Base-by-base conservation (phyloP, 2,329 filamentous ascomycete genomes). In the Hypocreales sp. region DNA sequence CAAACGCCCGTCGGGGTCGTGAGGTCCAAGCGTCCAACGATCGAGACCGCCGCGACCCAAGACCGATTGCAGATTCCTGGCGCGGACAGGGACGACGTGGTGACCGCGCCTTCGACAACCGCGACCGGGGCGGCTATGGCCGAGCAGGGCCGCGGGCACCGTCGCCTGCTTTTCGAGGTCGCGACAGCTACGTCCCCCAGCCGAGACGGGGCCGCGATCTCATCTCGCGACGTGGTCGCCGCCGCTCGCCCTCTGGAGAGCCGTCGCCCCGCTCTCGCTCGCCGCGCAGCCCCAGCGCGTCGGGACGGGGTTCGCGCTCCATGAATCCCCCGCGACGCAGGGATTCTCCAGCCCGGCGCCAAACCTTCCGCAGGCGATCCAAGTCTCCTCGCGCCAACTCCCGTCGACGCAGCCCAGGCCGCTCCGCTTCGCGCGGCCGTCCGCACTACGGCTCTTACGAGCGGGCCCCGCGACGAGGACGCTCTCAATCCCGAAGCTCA, bases 21-120 rank as follows among this genome's bases (percentile, higher is more conserved):
- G 76, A 83, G 28, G 43, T 82, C 22, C 67, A 77, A 36, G 64
- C 65, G 22, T 58, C 82, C 29, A 70, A 80, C 45, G 72, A 79
- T 31, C 64, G 67, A 31, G 75, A 80, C 29, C 62, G 65, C 25
- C 58, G 63, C 33, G 63, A 67, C 25, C 56, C 65, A 36, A 55
- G 60, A 28, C 58, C 65, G 34, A 60, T 61, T 15, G 56, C 58
- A 13, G 67, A 71, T 33, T 59, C 56, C 21, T 68, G 67, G 55
- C 61, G 63, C 25, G 61, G 61, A 15, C 61, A 61, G 26, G 60
- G 61, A 13, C 57, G 67, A 33, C 58, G 63, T 29, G 60, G 64
- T 21, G 61, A 70, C 33, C 56, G 66, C 35, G 60, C 60, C 26
- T 56, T 53, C 24, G 59, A 60, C 15, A 51, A 48, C 13, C 40